A percentile compares a stretch with the other conserved stretches of the same genome.
These are phyloP conservation scores for Setaria viridis DNA, from an alignment of 202 grass and related monocot species.

Conservation along the genomic window DNA sequence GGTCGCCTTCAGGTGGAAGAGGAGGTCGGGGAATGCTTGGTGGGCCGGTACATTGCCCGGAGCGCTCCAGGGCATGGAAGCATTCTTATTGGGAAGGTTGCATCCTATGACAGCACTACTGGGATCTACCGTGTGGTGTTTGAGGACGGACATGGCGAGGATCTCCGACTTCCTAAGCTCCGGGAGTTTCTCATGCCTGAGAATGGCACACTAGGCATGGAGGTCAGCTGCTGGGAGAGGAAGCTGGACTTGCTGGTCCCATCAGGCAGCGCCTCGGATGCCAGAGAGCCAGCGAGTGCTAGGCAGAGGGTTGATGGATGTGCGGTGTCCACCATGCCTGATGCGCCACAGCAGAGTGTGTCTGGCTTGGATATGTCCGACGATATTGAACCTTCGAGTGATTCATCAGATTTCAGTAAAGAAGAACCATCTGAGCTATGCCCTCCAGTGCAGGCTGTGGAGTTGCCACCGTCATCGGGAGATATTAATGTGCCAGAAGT, in stretches of 20 bases:
- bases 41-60: conserved; percentile 58
- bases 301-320: conserved; percentile 50
- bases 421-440: conserved; percentile 41
- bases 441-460: conserved; percentile 45
- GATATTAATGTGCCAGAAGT: conserved; percentile 78
- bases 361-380: conserved; percentile 55
- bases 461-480: conserved; percentile 74
- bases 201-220: conserved; percentile 61
- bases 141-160: conserved; percentile 61
- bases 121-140: conserved; percentile 56
- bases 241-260: conserved; percentile 72
- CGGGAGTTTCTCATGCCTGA: conserved; percentile 34
- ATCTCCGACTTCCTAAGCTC: conserved; percentile 52
- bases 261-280: conserved; percentile 21
- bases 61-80: neutral
- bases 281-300: conserved; percentile 30
- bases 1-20: neutral
- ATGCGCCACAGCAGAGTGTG: conserved; percentile 32
- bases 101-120: conserved; percentile 46
- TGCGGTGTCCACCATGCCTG: conserved; percentile 35
- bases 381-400: conserved; percentile 68
- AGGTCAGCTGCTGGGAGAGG: conserved; percentile 79
- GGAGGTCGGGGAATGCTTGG: conserved; percentile 35
- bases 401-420: conserved; percentile 65
- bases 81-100: conserved; percentile 71